These are phyloP conservation scores for Ceriops tagal DNA, from an alignment of 345 rosid genomes.

Conservation along the genomic window DNA sequence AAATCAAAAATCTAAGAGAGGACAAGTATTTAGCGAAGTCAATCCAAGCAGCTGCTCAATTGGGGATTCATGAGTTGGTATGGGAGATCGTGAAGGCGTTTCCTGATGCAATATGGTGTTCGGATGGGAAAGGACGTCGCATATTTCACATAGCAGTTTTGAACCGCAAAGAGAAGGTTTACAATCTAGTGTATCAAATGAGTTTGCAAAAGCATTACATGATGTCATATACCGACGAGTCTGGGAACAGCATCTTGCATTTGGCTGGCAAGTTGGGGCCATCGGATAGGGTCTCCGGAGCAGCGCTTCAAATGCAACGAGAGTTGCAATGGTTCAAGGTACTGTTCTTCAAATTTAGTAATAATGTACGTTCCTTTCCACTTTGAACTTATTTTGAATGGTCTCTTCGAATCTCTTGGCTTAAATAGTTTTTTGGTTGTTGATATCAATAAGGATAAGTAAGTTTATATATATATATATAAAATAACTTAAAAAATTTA, in stretches of 20 bases:
- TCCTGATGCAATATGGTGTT: neutral
- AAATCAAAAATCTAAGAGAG: neutral
- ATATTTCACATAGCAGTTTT: neutral
- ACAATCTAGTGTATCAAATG: neutral
- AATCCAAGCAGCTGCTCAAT: neutral
- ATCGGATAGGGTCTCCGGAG: neutral
- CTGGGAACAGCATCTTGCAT: neutral
- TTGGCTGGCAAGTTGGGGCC: neutral
- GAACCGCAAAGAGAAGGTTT: too few species aligned
- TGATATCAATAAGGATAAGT: too few species aligned
- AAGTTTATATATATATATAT: too few species aligned
- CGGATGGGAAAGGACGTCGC: rapidly evolving
- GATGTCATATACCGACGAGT: neutral
- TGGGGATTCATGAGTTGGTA: neutral
- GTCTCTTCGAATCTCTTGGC: too few species aligned
- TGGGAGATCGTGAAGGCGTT: neutral
- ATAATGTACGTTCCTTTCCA: too few species aligned
- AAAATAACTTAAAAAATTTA: too few species aligned
- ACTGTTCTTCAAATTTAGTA: too few species aligned
- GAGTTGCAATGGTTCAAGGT: neutral
- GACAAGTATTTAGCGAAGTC: rapidly evolving
- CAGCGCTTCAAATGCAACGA: neutral
- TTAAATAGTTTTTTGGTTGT: too few species aligned
- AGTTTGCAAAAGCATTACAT: neutral
- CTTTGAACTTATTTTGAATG: too few species aligned